These are phyloP conservation scores for Voacanga thouarsii DNA, from an alignment of 257 asterid genomes.

Conservation along the genomic window DNA sequence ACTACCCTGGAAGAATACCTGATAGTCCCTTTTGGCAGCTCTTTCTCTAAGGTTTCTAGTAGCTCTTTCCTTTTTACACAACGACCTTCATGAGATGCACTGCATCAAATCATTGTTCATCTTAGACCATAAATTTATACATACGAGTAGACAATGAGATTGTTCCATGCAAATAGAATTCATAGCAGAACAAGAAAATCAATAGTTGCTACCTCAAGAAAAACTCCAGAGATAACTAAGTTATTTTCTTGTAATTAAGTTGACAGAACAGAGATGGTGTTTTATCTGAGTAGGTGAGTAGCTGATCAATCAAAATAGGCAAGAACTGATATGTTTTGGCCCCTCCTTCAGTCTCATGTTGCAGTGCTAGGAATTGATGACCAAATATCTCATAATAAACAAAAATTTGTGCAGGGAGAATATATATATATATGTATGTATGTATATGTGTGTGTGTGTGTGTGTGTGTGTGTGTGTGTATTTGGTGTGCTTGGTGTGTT, in stretches of 20 bases:
- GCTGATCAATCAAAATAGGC: neutral
- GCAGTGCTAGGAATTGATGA: neutral
- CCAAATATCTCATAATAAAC: neutral
- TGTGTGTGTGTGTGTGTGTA: no score
- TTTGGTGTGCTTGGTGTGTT: no score
- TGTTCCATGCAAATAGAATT: neutral
- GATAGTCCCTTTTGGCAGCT: slow-evolving; percentile 62
- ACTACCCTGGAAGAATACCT: slow-evolving; percentile 73
- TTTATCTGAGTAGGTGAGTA: neutral
- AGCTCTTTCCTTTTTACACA: slow-evolving; percentile 60
- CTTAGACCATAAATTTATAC: slow-evolving; percentile 7
- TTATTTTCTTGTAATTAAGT: neutral
- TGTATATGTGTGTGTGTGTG: no score
- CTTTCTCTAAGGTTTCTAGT: slow-evolving; percentile 52
- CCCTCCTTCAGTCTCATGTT: neutral
- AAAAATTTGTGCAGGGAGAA: no score
- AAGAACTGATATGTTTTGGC: no score
- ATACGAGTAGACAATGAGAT: neutral
- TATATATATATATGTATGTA: no score
- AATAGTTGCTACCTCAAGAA: no score
- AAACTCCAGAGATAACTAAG: no score
- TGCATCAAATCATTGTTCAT: slow-evolving; percentile 24
- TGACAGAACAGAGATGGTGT: neutral
- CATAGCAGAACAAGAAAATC: neutral
- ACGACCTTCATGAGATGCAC: slow-evolving; percentile 45